Conservation (phyloP, 306 rosid genomes). For the Cucumis melo region DNA sequence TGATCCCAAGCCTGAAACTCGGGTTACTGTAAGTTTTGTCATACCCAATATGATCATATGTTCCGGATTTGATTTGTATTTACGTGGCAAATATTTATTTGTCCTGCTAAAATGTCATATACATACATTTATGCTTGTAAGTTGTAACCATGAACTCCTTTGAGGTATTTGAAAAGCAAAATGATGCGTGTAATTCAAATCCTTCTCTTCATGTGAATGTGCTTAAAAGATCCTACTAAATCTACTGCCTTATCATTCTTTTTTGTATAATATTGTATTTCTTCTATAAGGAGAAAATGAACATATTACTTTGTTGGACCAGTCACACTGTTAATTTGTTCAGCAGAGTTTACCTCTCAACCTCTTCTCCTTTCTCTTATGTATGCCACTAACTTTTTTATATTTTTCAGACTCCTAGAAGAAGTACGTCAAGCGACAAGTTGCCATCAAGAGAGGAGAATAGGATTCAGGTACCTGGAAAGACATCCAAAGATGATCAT, state of each 20-base stretch:
- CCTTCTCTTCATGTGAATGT: not conserved
- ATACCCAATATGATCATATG: not conserved
- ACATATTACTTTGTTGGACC: not conserved
- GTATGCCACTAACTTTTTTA: not conserved
- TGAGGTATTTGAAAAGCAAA: not conserved
- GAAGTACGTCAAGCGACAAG: slow-evolving; percentile 65
- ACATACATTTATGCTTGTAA: not conserved
- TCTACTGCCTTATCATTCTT: not conserved
- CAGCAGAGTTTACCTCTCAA: not conserved
- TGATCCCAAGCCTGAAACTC: slow-evolving; percentile 52
- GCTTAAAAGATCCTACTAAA: not conserved
- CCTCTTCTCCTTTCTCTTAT: not conserved
- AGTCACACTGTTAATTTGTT: not conserved
- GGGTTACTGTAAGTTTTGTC: slow-evolving; percentile 46
- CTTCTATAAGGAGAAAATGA: not conserved
- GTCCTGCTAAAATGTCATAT: not conserved
- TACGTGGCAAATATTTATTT: not conserved
- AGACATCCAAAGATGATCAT: slow-evolving; percentile 49
- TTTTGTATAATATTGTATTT: not conserved
- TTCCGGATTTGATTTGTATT: slow-evolving; percentile 2
- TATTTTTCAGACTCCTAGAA: slow-evolving; percentile 62
- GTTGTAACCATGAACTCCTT: not conserved
- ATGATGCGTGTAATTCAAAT: not conserved
- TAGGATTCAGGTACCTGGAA: slow-evolving; percentile 32
- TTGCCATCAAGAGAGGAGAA: slow-evolving; percentile 48